Evolutionary conservation across 306 rosid species (phyloP).

Genomic region (Prinsepia uniflora): DNA sequence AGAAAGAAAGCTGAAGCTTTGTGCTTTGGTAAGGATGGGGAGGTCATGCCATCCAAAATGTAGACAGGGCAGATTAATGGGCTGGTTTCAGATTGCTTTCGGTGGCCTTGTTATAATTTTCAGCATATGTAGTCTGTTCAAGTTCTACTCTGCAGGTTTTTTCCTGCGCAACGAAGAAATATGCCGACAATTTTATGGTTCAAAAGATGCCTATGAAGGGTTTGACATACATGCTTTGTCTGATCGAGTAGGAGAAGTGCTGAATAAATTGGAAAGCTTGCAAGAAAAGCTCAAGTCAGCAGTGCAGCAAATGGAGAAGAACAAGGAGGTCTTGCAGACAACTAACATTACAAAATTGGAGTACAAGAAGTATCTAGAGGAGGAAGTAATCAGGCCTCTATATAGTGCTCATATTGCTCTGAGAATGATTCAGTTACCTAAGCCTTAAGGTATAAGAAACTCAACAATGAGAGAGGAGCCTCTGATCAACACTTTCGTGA

Average conservation of each 20-base stretch:
- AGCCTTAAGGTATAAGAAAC: constrained; percentile 41
- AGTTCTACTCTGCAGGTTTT: constrained; percentile 72
- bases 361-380: constrained; percentile 56
- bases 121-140: constrained; percentile 53
- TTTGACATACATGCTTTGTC: constrained; percentile 60
- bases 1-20: background rate
- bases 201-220: constrained; percentile 38
- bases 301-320: constrained; percentile 54
- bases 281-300: constrained; percentile 67
- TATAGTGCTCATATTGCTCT: constrained; percentile 63
- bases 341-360: constrained; percentile 35
- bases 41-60: constrained; percentile 55
- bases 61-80: constrained; percentile 42
- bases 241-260: constrained; percentile 60
- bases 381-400: constrained; percentile 74
- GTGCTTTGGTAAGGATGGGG: constrained; percentile 31
- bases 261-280: constrained; percentile 51
- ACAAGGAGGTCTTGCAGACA: constrained; percentile 34
- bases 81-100: constrained; percentile 60
- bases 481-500: constrained; percentile 62
- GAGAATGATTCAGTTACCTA: constrained; percentile 63
- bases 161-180: constrained; percentile 59
- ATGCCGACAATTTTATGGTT: constrained; percentile 46
- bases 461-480: constrained; percentile 61
- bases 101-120: constrained; percentile 70